Evolutionary conservation across 1,284 basidiomycete genomes (phyloP).

Genomic region (Cutaneotrichosporon sp.): DNA sequence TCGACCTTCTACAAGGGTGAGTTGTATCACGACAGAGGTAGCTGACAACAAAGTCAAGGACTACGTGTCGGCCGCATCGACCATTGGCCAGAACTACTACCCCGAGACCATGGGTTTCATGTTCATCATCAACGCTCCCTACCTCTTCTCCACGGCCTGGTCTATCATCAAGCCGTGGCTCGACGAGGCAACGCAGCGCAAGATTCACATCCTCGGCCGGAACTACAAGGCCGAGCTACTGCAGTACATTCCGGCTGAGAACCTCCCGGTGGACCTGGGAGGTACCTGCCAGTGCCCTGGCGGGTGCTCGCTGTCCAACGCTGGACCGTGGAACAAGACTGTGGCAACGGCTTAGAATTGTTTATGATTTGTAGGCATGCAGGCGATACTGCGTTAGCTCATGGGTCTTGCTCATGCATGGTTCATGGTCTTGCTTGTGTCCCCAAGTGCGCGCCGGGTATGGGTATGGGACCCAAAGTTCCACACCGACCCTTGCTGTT

Average conservation of each 20-base stretch:
- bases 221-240: conserved; percentile 65
- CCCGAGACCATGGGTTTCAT: conserved; percentile 95
- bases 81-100: conserved; percentile 87
- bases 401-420: background rate
- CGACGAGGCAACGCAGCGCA: conserved; percentile 88
- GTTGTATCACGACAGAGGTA: conserved; percentile 13
- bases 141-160: conserved; percentile 89
- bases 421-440: no score
- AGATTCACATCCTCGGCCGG: conserved; percentile 79
- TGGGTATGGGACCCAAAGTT: no score
- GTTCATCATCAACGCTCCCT: conserved; percentile 93
- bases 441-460: no score
- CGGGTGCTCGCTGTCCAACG: conserved; percentile 85
- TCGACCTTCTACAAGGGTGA: conserved; percentile 72
- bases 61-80: conserved; percentile 77
- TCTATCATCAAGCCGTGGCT: conserved; percentile 87
- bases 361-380: conserved; percentile 9
- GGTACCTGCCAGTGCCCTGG: conserved; percentile 75
- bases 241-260: conserved; percentile 76
- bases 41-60: conserved; percentile 65
- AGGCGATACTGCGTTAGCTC: conserved; percentile 6
- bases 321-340: conserved; percentile 79
- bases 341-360: background rate
- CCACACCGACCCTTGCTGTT: no score
- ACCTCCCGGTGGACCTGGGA: conserved; percentile 81